These are phyloP conservation scores for Komagataella pseudopastoris DNA, from an alignment of 805 yeast genomes.

Conservation along the genomic window DNA sequence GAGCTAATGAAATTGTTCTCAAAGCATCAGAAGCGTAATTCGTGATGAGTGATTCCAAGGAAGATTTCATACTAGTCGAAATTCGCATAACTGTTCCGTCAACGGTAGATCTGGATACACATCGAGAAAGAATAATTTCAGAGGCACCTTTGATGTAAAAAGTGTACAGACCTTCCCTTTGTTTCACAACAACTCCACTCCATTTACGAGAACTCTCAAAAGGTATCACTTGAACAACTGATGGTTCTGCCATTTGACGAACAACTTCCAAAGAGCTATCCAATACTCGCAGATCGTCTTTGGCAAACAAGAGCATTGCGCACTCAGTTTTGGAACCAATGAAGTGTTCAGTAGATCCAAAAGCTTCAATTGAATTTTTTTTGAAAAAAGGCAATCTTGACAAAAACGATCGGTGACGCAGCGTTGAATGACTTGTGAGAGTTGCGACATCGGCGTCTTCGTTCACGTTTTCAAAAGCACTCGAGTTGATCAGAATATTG, in stretches of 20 bases:
- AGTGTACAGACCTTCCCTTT: constrained; percentile 34
- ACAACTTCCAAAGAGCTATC: constrained; percentile 28
- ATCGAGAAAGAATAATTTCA: constrained; percentile 60
- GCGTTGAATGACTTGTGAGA: neutral
- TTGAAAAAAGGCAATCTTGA: neutral
- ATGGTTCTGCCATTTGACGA: constrained; percentile 22
- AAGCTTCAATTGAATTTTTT: neutral
- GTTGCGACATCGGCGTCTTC: constrained; percentile 5
- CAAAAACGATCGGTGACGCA: neutral
- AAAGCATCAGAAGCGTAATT: constrained; percentile 66
- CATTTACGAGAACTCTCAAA: constrained; percentile 90
- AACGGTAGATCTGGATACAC: constrained; percentile 26
- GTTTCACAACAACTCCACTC: constrained; percentile 64
- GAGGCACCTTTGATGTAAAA: constrained; percentile 88
- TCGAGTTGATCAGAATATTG: constrained; percentile 68
- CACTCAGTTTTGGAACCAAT: constrained; percentile 93
- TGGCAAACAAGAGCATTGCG: constrained; percentile 65
- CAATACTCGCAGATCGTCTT: constrained; percentile 35
- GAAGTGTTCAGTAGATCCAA: constrained; percentile 34
- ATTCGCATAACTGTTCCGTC: constrained; percentile 16
- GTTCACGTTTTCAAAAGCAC: constrained; percentile 68
- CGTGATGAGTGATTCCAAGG: constrained; percentile 16
- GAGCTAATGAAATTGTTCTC: constrained; percentile 83
- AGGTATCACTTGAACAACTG: constrained; percentile 63
- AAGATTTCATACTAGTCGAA: constrained; percentile 18